Evolutionary conservation across 352 stramenopile species (phyloP).

Genomic region (Globisporangium carolinianum): DNA sequence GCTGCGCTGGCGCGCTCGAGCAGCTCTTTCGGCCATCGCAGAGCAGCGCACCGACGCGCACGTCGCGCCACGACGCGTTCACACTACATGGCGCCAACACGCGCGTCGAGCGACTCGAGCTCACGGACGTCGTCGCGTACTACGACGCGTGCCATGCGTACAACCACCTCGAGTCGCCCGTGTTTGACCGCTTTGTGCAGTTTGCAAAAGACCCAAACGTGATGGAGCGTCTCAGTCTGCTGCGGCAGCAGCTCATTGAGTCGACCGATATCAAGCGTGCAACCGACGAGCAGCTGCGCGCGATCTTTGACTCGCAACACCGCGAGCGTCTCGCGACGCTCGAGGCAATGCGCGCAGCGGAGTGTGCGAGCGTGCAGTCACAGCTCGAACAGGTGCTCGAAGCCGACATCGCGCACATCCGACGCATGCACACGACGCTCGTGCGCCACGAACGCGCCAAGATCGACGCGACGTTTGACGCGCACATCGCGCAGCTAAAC

Average conservation of each 20-base stretch:
- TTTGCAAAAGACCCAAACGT: conserved; percentile 62
- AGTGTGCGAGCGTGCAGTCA: conserved; percentile 34
- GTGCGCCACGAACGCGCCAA: conserved; percentile 55
- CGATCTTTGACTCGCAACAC: conserved; percentile 39
- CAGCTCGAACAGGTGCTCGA: conserved; percentile 44
- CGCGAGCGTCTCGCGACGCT: conserved; percentile 29
- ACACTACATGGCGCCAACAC: conserved; percentile 32
- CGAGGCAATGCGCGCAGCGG: conserved; percentile 24
- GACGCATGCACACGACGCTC: conserved; percentile 48
- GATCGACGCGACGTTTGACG: conserved; percentile 54
- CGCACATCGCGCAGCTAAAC: conserved; percentile 28
- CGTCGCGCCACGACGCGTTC: conserved; percentile 40
- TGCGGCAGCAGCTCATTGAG: conserved; percentile 45
- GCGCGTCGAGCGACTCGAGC: conserved; percentile 38
- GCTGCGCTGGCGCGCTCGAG: conserved; percentile 38
- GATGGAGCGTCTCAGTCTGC: conserved; percentile 41
- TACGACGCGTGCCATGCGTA: conserved; percentile 51
- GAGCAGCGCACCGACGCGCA: conserved; percentile 9
- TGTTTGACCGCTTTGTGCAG: conserved; percentile 56
- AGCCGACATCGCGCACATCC: conserved; percentile 56
- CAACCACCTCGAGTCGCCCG: conserved; percentile 63
- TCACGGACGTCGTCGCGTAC: conserved; percentile 53
- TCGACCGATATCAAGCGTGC: conserved; percentile 44
- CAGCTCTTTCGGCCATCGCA: conserved; percentile 37
- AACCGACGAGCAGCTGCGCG: conserved; percentile 32